Evolutionary conservation across 2,329 filamentous ascomycete species (phyloP).

Genomic region (Alternaria sp.): DNA sequence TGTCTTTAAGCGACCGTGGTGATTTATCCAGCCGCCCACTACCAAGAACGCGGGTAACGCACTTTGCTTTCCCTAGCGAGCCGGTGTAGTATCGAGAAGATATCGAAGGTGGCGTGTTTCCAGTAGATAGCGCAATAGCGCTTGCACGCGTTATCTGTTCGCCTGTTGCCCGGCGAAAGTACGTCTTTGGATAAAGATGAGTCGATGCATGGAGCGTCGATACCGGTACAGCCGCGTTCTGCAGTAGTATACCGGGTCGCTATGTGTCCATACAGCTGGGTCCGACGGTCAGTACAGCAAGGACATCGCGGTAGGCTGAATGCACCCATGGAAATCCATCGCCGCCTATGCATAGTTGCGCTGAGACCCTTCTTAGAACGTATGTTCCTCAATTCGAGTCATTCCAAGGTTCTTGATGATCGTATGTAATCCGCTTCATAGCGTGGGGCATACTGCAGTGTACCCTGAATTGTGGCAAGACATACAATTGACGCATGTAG

Average conservation of each 20-base stretch:
- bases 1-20: neutral
- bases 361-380: slow-evolving; percentile 35
- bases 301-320: slow-evolving; percentile 33
- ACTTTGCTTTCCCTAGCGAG: slow-evolving; percentile 11
- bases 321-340: slow-evolving; percentile 31
- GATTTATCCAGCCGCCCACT: slow-evolving; percentile 33
- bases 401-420: slow-evolving; percentile 11
- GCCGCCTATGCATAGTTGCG: slow-evolving; percentile 29
- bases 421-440: slow-evolving; percentile 19
- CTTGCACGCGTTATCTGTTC: neutral
- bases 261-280: slow-evolving; percentile 28
- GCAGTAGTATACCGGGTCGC: slow-evolving; percentile 31
- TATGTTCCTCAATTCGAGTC: slow-evolving; percentile 26
- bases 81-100: slow-evolving; percentile 9
- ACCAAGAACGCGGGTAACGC: slow-evolving; percentile 12
- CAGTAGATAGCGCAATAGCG: slow-evolving; percentile 4
- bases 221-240: slow-evolving; percentile 21
- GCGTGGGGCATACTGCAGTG: slow-evolving; percentile 38
- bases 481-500: slow-evolving; percentile 39
- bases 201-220: neutral
- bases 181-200: slow-evolving; percentile 11
- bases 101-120: slow-evolving; percentile 16
- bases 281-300: slow-evolving; percentile 22
- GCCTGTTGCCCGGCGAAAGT: slow-evolving; percentile 8
- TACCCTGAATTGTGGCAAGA: slow-evolving; percentile 33